phyloP scores from a whole-genome alignment of 2,329 filamentous ascomycete species.

The Fusarium udum region DNA sequence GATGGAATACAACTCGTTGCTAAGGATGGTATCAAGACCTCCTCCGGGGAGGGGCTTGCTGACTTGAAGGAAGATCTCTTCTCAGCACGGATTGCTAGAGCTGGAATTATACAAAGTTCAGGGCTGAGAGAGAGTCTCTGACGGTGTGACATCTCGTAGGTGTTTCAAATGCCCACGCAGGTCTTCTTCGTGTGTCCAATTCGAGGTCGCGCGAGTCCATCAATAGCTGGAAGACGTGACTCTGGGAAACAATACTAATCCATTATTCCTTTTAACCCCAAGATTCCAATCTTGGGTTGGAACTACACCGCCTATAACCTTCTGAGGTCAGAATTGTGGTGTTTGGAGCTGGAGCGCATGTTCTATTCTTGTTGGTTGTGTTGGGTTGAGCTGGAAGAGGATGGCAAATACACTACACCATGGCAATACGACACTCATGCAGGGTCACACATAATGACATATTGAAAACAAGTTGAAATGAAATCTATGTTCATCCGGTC shows the following conservation, averaged over 20 bases:
- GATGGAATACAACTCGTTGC: not conserved
- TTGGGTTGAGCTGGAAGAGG: not conserved
- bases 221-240: not conserved
- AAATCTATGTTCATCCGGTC: fast-evolving
- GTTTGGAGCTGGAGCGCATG: too few relatives aligned
- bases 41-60: not conserved
- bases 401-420: not conserved
- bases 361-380: not conserved
- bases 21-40: not conserved
- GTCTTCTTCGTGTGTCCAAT: not conserved
- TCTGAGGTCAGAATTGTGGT: not conserved
- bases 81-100: not conserved
- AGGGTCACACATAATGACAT: fast-evolving
- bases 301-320: too few relatives aligned
- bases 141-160: not conserved
- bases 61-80: not conserved
- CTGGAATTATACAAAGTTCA: fast-evolving
- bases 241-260: not conserved
- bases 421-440: not conserved
- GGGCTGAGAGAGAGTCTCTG: too few relatives aligned
- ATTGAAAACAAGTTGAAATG: fast-evolving
- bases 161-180: not conserved
- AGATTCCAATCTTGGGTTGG: fast-evolving
- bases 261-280: too few relatives aligned
- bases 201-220: not conserved